Evolutionary conservation across 176 grass and related monocot genomes (phyloP), one percentile per base, ranked within the genome.

Genomic region (Panicum miliaceum): DNA sequence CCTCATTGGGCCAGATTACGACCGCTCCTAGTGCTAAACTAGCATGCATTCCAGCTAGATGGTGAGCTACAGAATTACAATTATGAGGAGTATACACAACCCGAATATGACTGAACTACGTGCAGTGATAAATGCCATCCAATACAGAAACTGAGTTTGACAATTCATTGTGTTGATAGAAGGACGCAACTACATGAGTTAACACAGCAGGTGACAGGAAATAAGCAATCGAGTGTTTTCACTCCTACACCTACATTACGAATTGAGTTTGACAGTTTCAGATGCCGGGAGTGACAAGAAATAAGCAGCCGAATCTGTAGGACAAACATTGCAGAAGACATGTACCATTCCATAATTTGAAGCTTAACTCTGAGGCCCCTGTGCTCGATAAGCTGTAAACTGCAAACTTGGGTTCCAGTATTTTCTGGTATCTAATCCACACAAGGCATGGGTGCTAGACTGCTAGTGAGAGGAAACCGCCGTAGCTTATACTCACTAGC

Each of bases 141-240:
- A 45, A 73, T 37, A 46, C 40, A 85, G 19, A 83, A 50, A 45
- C 53, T 71, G 52, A 54, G 48, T 83, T 62, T 60, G 53, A 52
- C 52, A 62, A 62, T 51, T 63, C 16, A 26, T 29, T 13, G 6
- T 27, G 58, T 37, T 37, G 20, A 20, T 72, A 15, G 20, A 13
- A 54, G 19, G 7, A 66, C 8, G 68, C 4, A 27, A 68, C 16
- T 7, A 46, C 26, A 68, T 16, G 12, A 47, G 15, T n/a, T 77
- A 82, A 57, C 27, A 35, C 9, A 76, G 71, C 7, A 69, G 69
- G 62, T 25, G 6, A 65, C 6, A 82, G 3, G 26, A 76, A 46
- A 57, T 54, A 34, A 74, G 8, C 26, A 48, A 40, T 19, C 27
- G 47, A 54, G 13, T 22, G 22, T 81, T 81, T 68, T 37, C 63